Conservation (phyloP, 495 filamentous ascomycete genomes). For the Penicillium antarcticum region DNA sequence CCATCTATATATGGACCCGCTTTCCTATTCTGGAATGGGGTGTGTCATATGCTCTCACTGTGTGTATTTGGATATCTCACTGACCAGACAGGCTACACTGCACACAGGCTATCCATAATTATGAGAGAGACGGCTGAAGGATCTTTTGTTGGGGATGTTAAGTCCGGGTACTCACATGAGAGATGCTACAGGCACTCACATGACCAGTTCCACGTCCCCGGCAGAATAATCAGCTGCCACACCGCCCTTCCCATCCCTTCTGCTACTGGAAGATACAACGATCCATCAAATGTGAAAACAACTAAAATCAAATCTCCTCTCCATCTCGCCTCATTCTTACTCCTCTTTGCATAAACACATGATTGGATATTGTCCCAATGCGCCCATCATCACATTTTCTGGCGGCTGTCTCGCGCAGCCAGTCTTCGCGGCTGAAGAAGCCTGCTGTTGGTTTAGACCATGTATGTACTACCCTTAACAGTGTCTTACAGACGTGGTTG, state of each 20-base stretch:
- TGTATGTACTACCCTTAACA: constrained; percentile 20
- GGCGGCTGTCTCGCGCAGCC: constrained; percentile 28
- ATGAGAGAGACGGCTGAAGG: no score
- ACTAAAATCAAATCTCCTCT: not conserved
- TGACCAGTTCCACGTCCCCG: not conserved
- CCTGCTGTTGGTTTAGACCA: constrained; percentile 40
- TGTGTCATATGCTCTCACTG: no score
- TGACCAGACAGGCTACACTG: no score
- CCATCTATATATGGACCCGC: no score
- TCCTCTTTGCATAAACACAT: not conserved
- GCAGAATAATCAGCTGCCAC: not conserved
- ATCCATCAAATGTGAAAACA: not conserved
- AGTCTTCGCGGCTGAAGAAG: constrained; percentile 36
- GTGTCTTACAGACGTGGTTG: not conserved
- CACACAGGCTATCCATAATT: no score
- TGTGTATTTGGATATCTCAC: no score
- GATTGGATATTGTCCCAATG: constrained; percentile 22
- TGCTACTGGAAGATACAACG: not conserved
- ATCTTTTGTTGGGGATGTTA: no score
- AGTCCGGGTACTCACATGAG: no score
- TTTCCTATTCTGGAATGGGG: no score
- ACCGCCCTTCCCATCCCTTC: constrained; percentile 2
- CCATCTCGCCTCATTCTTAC: not conserved
- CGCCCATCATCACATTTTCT: constrained; percentile 24
- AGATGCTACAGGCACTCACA: no score